Percentiles rank a stretch among this genome's conserved stretches.
phyloP scores from a whole-genome alignment of 805 yeast genomes.

The Candida oleophila region DNA sequence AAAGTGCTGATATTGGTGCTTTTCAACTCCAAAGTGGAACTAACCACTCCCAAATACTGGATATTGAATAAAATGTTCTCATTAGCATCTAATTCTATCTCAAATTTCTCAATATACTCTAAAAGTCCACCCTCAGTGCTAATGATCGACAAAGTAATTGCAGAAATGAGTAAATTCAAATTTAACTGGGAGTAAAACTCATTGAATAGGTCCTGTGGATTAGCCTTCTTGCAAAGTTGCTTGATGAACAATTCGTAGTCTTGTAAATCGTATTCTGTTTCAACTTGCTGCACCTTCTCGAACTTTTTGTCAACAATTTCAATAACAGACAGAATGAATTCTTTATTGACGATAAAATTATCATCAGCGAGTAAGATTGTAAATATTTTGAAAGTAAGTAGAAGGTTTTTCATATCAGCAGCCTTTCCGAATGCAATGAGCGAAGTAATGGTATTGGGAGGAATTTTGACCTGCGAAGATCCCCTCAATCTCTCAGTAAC shows the following conservation, averaged over 20 bases:
- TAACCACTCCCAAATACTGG: conserved; percentile 51
- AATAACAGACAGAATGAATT: conserved; percentile 3
- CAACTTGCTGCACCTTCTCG: conserved; percentile 4
- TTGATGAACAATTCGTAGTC: conserved; percentile 1
- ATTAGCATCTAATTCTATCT: conserved; percentile 21
- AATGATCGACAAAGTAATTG: conserved; percentile 30
- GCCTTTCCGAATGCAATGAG: not conserved
- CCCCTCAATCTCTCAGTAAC: not conserved
- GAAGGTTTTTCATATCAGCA: conserved; percentile 7
- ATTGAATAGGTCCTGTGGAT: conserved; percentile 7
- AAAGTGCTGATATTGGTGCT: conserved; percentile 36
- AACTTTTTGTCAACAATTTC: conserved; percentile 9
- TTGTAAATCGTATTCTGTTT: conserved; percentile 6
- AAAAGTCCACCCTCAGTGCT: conserved; percentile 18
- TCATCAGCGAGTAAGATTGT: conserved; percentile 5
- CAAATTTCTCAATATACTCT: conserved; percentile 22
- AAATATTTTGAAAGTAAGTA: not conserved
- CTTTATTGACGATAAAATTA: not conserved
- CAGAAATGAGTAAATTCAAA: conserved; percentile 20
- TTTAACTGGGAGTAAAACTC: conserved; percentile 12
- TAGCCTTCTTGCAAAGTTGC: conserved; percentile 1
- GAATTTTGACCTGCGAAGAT: not conserved
- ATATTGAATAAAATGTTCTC: conserved; percentile 29
- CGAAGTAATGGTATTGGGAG: not conserved
- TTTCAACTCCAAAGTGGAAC: conserved; percentile 32